phyloP scores from a whole-genome alignment of 495 filamentous ascomycete genomes.

The Neurospora sp. region DNA sequence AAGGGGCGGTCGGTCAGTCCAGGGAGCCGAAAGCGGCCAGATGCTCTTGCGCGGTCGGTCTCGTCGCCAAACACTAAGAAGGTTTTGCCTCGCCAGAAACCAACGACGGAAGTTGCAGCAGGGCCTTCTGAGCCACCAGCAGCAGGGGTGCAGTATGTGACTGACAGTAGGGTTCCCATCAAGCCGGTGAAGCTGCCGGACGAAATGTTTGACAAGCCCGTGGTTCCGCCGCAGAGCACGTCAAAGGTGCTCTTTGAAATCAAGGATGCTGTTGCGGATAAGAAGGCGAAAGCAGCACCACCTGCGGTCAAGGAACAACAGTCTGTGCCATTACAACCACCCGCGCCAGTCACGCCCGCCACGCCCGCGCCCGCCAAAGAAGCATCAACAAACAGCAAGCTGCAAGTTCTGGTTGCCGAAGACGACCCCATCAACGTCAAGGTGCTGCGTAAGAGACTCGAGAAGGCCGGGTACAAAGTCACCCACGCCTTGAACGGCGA shows the following conservation, averaged over 20 bases:
- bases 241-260: conserved; percentile 30
- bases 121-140: not conserved
- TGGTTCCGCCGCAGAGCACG: conserved; percentile 2
- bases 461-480: conserved; percentile 68
- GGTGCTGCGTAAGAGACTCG: conserved; percentile 74
- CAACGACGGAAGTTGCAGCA: not conserved
- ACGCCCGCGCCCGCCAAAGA: not conserved
- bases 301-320: not conserved
- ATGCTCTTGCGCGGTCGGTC: conserved; percentile 1
- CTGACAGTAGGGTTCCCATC: conserved; percentile 27
- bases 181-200: conserved; percentile 31
- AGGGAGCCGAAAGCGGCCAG: conserved; percentile 6
- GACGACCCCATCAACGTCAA: conserved; percentile 90
- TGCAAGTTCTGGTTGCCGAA: conserved; percentile 74
- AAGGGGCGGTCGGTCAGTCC: conserved; percentile 13
- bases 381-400: conserved; percentile 14
- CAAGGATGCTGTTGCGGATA: not conserved
- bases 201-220: conserved; percentile 19
- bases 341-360: not conserved
- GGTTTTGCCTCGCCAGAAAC: not conserved
- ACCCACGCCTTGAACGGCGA: conserved; percentile 73
- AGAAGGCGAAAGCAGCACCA: not conserved
- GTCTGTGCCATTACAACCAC: not conserved
- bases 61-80: conserved; percentile 4
- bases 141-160: conserved; percentile 18